These are phyloP conservation scores for Trifolium pratense DNA, from an alignment of 306 rosid genomes.

Conservation along the genomic window DNA sequence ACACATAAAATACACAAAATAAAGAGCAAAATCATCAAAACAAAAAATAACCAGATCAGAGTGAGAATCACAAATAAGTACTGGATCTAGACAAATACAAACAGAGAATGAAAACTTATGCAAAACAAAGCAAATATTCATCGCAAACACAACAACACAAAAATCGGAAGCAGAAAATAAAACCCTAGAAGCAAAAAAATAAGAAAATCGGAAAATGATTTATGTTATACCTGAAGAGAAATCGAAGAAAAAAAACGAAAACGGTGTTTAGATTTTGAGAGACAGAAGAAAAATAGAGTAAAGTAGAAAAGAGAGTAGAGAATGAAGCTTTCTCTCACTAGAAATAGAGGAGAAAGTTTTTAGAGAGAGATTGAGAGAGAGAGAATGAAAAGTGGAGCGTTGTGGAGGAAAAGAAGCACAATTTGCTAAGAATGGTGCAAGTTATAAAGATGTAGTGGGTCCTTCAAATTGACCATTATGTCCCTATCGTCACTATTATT, in stretches of 20 bases:
- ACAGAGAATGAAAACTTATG: neutral
- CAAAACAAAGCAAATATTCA: neutral
- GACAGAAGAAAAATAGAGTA: neutral
- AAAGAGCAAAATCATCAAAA: neutral
- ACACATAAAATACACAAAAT: neutral
- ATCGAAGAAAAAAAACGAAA: neutral
- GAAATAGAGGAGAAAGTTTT: neutral
- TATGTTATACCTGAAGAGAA: neutral
- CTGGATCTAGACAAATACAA: conserved; percentile 36
- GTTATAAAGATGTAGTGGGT: conserved; percentile 54
- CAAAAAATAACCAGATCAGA: conserved; percentile 33
- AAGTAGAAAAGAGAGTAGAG: neutral
- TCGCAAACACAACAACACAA: neutral
- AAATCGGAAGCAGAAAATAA: neutral
- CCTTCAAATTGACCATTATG: conserved; percentile 58
- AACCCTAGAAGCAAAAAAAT: conserved; percentile 29
- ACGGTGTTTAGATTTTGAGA: neutral
- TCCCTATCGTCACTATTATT: conserved; percentile 33
- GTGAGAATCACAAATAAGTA: neutral
- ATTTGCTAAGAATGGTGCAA: neutral
- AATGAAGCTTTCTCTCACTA: conserved; percentile 21
- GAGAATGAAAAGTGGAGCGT: neutral
- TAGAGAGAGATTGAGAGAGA: neutral
- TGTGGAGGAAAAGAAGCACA: conserved; percentile 28
- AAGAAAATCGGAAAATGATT: neutral